Evolutionary conservation across 352 stramenopile genomes (phyloP), one percentile per base, ranked within the genome.

Genomic region (Elongisporangium undulatum): DNA sequence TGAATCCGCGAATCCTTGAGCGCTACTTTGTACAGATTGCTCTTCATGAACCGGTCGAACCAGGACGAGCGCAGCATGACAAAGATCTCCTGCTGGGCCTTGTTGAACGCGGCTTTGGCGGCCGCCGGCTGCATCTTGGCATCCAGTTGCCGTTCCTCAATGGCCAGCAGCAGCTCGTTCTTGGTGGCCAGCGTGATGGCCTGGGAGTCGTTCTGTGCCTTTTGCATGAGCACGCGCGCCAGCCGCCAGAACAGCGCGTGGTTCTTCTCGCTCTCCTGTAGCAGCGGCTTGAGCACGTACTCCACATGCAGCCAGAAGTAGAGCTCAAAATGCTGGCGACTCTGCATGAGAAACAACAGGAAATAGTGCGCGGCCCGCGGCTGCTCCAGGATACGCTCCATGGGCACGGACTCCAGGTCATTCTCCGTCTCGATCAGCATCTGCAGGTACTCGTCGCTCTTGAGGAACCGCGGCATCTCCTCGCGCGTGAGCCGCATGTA

Each of bases 231-330:
- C 29, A 89, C 78, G 2, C 68, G 68, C 34, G 79, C 73, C 15
- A 92, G 64, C 55, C 74, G 75, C 85, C 85, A 94, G 53, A 92
- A 94, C 5, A 87, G 51, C 50, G 71, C 62, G 29, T 70, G 69
- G 2, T 80, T 79, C 29, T 41, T 41, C 29, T 41, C 29, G 2
- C 68, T 67, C 10, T 64, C 60, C 8, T 87, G 77, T 22, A 92
- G 51, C 29, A 90, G 57, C 2, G 78, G 83, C 53, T 90, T 92
- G 10, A 95, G 77, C 20, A 93, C 82, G 58, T 93, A 95, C 64
- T 95, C 85, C 34, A 93, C 80, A 63, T 95, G 85, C 17, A 95
- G 73, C 85, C 85, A 95, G 38, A 95, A 92, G 71, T 93, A 95
- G 7, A 95, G 67, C 45, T 93, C 84, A 61, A 95, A 93, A 61